Percentiles rank a stretch among this genome's conserved stretches.
Evolutionary conservation across 352 stramenopile genomes (phyloP).

Genomic region (Peronospora destructor): DNA sequence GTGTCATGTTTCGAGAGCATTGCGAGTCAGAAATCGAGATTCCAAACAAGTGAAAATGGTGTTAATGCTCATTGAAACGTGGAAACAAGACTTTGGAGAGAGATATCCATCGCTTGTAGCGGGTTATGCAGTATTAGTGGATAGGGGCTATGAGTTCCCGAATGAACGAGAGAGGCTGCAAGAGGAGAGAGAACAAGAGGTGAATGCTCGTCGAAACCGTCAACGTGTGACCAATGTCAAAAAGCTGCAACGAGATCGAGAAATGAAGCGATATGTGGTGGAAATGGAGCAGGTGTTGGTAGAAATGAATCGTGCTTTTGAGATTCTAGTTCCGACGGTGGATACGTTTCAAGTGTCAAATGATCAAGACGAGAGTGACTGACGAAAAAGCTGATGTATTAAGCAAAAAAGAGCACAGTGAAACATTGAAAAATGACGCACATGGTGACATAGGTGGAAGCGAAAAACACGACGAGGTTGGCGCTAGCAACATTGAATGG

Average conservation of each 20-base stretch:
- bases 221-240: constrained; percentile 24
- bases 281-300: constrained; percentile 62
- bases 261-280: constrained; percentile 43
- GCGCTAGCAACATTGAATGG: constrained; percentile 25
- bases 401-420: not conserved
- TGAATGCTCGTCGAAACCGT: constrained; percentile 10
- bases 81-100: constrained; percentile 51
- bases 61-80: constrained; percentile 52
- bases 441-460: not conserved
- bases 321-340: constrained; percentile 67
- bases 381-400: not conserved
- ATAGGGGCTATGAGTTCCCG: constrained; percentile 54
- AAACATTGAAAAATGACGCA: too few relatives aligned
- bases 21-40: constrained; percentile 11
- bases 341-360: constrained; percentile 45
- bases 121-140: constrained; percentile 37
- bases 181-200: constrained; percentile 15
- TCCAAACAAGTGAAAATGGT: constrained; percentile 26
- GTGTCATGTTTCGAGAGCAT: constrained; percentile 21
- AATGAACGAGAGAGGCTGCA: constrained; percentile 18
- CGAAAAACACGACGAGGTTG: constrained; percentile 8
- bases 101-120: constrained; percentile 51
- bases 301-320: constrained; percentile 71
- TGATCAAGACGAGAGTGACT: constrained; percentile 1
- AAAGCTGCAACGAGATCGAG: constrained; percentile 26